Percentiles rank a stretch among this genome's conserved stretches.
Conservation (phyloP, 2,329 filamentous ascomycete genomes). For the Taxawa tesnikishii region DNA sequence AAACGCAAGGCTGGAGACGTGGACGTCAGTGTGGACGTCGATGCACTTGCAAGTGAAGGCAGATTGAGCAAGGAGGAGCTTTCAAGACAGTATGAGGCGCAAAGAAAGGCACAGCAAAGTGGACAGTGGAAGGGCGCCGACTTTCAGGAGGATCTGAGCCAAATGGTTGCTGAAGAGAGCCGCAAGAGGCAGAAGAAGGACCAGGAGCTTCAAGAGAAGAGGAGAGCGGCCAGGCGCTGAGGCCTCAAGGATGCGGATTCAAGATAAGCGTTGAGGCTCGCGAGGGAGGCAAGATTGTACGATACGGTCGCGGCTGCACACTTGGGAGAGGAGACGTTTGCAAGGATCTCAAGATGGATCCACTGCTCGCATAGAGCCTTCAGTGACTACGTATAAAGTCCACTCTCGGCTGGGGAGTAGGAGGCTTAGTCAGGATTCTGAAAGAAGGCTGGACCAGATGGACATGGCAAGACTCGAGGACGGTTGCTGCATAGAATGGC, state of each 20-base stretch:
- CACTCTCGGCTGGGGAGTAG: no score
- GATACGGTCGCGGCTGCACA: no score
- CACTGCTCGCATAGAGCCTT: no score
- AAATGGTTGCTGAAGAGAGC: conserved; percentile 92
- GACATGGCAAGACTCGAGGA: no score
- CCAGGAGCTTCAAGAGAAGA: conserved; percentile 52
- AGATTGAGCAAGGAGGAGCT: conserved; percentile 78
- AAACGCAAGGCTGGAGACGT: conserved; percentile 90
- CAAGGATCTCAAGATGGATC: not conserved
- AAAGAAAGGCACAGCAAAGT: conserved; percentile 45
- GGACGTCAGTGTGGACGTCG: conserved; percentile 82
- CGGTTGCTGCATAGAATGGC: no score
- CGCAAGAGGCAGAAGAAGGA: conserved; percentile 84
- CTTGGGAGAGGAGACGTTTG: not conserved
- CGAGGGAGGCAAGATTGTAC: no score
- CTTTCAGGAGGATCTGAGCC: conserved; percentile 79
- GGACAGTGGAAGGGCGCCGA: conserved; percentile 59
- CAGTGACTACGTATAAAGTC: no score
- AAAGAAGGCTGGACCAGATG: no score
- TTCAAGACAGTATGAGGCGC: conserved; percentile 63
- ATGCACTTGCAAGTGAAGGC: conserved; percentile 61
- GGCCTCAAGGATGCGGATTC: conserved; percentile 1
- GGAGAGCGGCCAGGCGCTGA: conserved; percentile 33
- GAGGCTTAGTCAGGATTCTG: no score
- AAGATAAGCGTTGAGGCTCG: no score